These are phyloP conservation scores for Hericium erinaceus DNA, from an alignment of 768 basidiomycete species.

Conservation along the genomic window DNA sequence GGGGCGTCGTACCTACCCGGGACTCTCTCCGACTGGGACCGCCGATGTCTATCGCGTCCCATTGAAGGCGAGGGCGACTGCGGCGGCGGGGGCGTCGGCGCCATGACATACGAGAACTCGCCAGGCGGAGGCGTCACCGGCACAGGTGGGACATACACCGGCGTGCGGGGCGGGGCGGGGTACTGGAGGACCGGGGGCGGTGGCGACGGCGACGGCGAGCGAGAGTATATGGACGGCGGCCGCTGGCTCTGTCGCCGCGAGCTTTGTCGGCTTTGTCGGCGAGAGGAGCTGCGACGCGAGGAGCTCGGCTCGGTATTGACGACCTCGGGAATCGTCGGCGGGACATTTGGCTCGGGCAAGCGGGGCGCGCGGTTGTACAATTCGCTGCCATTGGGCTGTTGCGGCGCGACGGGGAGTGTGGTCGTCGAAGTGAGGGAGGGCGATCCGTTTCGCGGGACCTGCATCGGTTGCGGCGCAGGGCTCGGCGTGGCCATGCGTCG, in stretches of 20 bases:
- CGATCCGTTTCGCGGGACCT: neutral
- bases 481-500: neutral
- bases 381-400: neutral
- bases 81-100: neutral
- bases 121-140: neutral
- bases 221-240: no score
- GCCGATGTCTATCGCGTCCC: neutral
- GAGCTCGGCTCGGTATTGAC: constrained; percentile 4
- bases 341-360: neutral
- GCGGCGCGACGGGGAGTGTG: neutral
- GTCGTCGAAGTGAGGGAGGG: neutral
- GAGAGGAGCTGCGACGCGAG: neutral
- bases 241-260: neutral
- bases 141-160: neutral
- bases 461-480: neutral
- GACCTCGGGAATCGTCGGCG: constrained; percentile 14
- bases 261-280: neutral
- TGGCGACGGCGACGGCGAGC: neutral
- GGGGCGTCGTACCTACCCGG: no score
- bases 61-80: neutral
- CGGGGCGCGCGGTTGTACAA: neutral
- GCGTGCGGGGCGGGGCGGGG: neutral
- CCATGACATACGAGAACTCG: neutral
- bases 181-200: neutral
- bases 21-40: neutral